Evolutionary conservation across 2,329 filamentous ascomycete genomes (phyloP).

Genomic region (Botryosphaeria dothidea): DNA sequence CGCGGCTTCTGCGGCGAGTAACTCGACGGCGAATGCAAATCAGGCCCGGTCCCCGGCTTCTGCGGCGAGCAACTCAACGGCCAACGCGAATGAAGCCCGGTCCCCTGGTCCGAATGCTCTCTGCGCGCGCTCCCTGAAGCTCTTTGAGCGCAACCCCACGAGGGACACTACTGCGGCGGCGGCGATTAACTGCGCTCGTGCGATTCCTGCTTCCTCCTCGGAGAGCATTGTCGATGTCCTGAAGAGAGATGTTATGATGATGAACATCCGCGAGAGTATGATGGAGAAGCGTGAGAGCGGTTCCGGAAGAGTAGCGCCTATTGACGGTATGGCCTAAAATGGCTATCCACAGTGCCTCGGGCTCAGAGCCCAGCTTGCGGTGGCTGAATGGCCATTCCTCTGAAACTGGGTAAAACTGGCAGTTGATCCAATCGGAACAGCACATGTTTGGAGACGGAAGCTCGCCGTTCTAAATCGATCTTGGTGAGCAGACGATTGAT

Average conservation of each 20-base stretch:
- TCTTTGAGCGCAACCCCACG: neutral
- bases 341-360: neutral
- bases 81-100: neutral
- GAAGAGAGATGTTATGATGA: slow-evolving; percentile 7
- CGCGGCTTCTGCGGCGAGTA: neutral
- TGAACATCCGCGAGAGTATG: neutral
- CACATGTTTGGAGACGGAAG: neutral
- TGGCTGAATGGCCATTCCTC: neutral
- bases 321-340: neutral
- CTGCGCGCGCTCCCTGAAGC: neutral
- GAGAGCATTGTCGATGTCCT: neutral
- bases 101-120: neutral
- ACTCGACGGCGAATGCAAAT: neutral
- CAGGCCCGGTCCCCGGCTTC: too few species aligned
- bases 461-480: neutral
- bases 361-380: neutral
- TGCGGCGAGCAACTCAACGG: neutral
- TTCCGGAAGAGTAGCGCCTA: neutral
- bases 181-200: slow-evolving; percentile 4
- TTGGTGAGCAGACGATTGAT: neutral
- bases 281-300: too few species aligned
- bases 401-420: neutral
- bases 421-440: too few species aligned
- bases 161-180: neutral
- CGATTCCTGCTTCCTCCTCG: neutral